These are phyloP conservation scores for Kwoniella sp. DNA, from an alignment of 768 basidiomycete species.

Conservation along the genomic window DNA sequence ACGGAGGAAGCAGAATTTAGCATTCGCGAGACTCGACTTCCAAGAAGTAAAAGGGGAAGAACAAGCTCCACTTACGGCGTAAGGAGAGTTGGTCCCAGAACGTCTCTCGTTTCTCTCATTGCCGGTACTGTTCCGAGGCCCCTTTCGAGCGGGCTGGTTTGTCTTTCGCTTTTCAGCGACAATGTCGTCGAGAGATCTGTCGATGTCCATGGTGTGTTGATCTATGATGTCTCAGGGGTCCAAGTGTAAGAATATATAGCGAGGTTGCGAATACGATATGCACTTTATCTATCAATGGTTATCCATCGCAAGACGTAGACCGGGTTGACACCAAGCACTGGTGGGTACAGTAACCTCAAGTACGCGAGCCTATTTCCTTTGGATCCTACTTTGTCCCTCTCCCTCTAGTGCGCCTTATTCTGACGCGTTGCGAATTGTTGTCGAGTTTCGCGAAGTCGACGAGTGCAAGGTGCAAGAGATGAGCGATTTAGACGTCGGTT, in stretches of 20 bases:
- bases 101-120: conserved; percentile 13
- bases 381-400: not conserved
- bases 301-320: too few relatives aligned
- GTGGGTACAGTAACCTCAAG: too few relatives aligned
- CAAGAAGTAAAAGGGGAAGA: not conserved
- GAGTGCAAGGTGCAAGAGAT: too few relatives aligned
- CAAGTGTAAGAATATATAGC: not conserved
- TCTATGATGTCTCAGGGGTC: not conserved
- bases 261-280: not conserved
- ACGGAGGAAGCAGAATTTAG: too few relatives aligned
- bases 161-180: conserved; percentile 42
- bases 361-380: not conserved
- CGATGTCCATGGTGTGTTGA: conserved; percentile 41
- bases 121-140: conserved; percentile 1
- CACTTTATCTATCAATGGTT: too few relatives aligned
- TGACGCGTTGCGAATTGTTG: conserved; percentile 2
- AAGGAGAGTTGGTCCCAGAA: conserved; percentile 7
- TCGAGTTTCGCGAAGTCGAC: too few relatives aligned
- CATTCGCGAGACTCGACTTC: too few relatives aligned
- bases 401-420: conserved; percentile 1
- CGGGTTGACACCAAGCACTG: too few relatives aligned
- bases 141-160: conserved; percentile 12
- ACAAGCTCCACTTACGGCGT: conserved; percentile 11
- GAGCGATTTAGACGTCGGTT: too few relatives aligned
- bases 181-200: conserved; percentile 48